Evolutionary conservation across 129 eudicot genomes (phyloP).

Genomic region (Artemisia tridentata): DNA sequence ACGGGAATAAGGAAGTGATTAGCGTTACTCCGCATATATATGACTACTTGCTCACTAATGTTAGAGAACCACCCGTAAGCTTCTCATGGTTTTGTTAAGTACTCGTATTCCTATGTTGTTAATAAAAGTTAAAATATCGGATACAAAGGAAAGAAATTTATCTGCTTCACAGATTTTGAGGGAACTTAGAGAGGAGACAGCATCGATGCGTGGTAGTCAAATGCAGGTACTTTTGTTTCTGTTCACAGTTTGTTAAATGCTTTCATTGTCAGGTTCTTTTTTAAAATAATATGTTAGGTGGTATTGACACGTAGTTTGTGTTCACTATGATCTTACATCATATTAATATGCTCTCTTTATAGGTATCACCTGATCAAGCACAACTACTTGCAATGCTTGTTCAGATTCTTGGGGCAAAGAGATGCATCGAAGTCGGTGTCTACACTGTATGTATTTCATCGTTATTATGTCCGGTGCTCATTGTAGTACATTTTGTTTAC

Average conservation of each 20-base stretch:
- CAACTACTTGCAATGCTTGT: conserved; percentile 97
- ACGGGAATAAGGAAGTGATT: conserved; percentile 62
- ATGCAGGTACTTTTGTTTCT: conserved; percentile 63
- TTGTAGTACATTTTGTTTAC: background rate
- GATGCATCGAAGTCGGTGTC: conserved; percentile 94
- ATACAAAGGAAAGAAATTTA: background rate
- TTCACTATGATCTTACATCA: background rate
- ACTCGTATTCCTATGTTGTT: too few species aligned
- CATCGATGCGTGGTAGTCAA: conserved; percentile 74
- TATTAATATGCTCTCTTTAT: conserved; percentile 18
- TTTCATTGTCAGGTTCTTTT: background rate
- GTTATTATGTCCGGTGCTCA: background rate
- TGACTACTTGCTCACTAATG: conserved; percentile 61
- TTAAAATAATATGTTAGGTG: background rate
- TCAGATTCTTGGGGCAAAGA: conserved; percentile 74
- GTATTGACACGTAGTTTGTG: too few species aligned
- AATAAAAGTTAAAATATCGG: background rate
- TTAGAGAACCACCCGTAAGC: conserved; percentile 74
- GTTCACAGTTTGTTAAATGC: background rate
- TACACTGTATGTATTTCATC: conserved; percentile 55
- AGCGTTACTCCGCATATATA: conserved; percentile 53
- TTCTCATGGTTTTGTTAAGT: conserved; percentile 6
- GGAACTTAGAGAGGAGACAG: conserved; percentile 86
- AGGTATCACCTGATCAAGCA: conserved; percentile 99
- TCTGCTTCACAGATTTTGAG: conserved; percentile 44